Conservation (phyloP, 1,284 basidiomycete species). For the Hypsizygus ulmarius region DNA sequence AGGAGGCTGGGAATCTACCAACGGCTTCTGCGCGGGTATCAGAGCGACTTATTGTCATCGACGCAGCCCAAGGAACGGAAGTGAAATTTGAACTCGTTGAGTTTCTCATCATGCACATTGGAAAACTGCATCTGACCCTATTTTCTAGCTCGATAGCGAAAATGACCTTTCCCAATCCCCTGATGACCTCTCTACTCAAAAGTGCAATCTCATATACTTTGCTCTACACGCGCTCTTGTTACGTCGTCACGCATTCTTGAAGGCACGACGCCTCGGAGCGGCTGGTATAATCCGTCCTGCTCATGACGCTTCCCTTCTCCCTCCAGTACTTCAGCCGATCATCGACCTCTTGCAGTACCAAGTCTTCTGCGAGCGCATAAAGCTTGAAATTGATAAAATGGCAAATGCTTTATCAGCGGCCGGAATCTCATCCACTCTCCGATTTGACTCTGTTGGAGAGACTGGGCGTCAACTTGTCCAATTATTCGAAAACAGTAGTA, state of each 20-base stretch:
- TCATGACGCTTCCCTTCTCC: conserved; percentile 22
- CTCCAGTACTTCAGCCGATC: conserved; percentile 60
- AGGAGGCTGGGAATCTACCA: conserved; percentile 67
- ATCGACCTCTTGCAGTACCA: conserved; percentile 76
- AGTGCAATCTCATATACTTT: conserved; percentile 70
- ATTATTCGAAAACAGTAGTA: conserved; percentile 36
- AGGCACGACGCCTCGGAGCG: conserved; percentile 46
- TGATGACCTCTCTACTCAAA: conserved; percentile 27
- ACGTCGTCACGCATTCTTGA: conserved; percentile 54
- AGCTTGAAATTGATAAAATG: conserved; percentile 53
- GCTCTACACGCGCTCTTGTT: conserved; percentile 62
- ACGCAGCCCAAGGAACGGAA: conserved; percentile 66
- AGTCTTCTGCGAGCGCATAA: conserved; percentile 64
- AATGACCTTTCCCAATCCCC: conserved; percentile 6
- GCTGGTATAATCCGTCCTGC: conserved; percentile 28
- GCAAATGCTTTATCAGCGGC: conserved; percentile 45
- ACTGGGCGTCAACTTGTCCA: conserved; percentile 56
- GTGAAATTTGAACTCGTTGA: conserved; percentile 66
- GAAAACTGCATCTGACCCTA: background rate
- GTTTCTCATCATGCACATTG: conserved; percentile 4
- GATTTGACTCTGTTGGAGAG: conserved; percentile 65
- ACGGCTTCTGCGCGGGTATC: conserved; percentile 73
- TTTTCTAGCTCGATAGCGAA: conserved; percentile 27
- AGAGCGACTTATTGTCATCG: conserved; percentile 69
- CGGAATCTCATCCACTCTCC: conserved; percentile 56